Evolutionary conservation across 1,284 basidiomycete genomes (phyloP).

Genomic region (Coriolopsis trogii): DNA sequence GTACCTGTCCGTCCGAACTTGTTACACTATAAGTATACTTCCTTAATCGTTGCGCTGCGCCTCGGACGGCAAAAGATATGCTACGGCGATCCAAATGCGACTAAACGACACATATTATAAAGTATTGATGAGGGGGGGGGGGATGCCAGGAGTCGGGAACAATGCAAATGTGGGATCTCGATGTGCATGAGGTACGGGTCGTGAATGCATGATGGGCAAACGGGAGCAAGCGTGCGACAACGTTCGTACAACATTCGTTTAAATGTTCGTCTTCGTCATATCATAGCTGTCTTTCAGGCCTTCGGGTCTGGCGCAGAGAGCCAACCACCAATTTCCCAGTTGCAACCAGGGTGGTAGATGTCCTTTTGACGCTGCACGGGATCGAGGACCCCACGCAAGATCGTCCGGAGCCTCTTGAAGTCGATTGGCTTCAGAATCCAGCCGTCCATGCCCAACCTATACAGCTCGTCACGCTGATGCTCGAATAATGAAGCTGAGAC

Average conservation of each 20-base stretch:
- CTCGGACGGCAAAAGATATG: neutral
- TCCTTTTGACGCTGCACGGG: constrained; percentile 52
- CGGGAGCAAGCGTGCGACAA: neutral
- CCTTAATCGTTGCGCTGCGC: too few relatives aligned
- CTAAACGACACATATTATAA: neutral
- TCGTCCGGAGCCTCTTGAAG: constrained; percentile 66
- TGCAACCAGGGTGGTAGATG: constrained; percentile 59
- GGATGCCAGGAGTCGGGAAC: neutral
- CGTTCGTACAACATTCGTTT: neutral
- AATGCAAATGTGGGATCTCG: neutral
- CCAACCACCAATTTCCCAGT: constrained; percentile 80
- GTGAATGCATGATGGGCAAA: neutral
- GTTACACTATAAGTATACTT: too few relatives aligned
- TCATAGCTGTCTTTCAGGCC: neutral
- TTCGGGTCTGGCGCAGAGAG: constrained; percentile 31
- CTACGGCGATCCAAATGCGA: neutral
- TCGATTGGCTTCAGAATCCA: constrained; percentile 90
- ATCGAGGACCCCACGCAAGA: constrained; percentile 67
- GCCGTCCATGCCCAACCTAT: constrained; percentile 72
- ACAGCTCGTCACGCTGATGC: constrained; percentile 61
- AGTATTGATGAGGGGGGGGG: neutral
- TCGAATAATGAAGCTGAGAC: constrained; percentile 81
- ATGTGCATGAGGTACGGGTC: neutral
- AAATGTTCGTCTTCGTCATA: neutral
- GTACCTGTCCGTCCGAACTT: too few relatives aligned